phyloP scores from a whole-genome alignment of 768 basidiomycete genomes.

The Gyrodon lividus region DNA sequence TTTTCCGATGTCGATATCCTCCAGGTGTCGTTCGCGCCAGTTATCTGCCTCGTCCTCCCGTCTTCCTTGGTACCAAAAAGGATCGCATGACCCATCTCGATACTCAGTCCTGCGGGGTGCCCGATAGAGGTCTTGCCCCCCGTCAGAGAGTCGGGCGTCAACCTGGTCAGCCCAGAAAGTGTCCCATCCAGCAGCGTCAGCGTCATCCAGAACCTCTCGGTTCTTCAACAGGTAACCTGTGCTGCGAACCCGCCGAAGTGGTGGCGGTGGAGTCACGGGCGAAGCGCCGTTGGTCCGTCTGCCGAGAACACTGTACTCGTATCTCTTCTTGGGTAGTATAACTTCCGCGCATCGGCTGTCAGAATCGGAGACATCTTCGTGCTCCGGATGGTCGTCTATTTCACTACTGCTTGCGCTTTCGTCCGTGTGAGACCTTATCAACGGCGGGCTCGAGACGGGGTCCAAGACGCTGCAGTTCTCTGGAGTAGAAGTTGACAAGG shows the following conservation, averaged over 20 bases:
- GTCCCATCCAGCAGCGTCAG: conserved; percentile 2
- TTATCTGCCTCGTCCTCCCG: conserved; percentile 5
- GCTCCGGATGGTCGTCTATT: neutral
- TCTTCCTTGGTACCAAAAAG: conserved; percentile 1
- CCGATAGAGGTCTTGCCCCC: neutral
- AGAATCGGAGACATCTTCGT: neutral
- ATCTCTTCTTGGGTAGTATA: neutral
- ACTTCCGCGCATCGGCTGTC: neutral
- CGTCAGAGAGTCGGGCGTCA: conserved; percentile 1
- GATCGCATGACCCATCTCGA: neutral
- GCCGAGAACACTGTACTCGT: neutral
- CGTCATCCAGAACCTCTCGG: neutral
- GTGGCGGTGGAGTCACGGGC: neutral
- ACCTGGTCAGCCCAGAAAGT: conserved; percentile 13
- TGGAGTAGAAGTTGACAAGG: neutral
- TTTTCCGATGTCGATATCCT: neutral
- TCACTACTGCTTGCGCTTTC: neutral
- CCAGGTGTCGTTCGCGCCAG: conserved; percentile 13
- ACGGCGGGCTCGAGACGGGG: neutral
- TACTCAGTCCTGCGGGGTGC: neutral
- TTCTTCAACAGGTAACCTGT: neutral
- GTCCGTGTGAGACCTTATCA: neutral
- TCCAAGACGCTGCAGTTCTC: neutral
- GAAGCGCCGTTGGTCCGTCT: neutral
- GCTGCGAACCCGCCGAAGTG: conserved; percentile 1